Evolutionary conservation across 441 rosid species (phyloP), one percentile per base, ranked within the genome.

Genomic region (Arabidopsis hybrid): DNA sequence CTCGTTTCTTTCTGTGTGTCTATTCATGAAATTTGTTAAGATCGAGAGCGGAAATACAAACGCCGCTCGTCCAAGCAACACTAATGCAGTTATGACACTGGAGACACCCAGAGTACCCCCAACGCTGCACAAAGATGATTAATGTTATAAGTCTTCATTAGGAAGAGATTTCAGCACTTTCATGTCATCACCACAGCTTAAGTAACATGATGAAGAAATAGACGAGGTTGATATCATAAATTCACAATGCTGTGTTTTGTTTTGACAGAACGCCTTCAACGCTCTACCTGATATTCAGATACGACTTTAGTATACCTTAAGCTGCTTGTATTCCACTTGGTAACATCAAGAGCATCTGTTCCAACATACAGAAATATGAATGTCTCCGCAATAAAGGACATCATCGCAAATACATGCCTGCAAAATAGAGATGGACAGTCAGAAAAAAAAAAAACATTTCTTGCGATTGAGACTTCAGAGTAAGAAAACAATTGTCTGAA

Each of bases 291-390:
- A 60, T 47, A 32, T 34, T 36, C 14, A 7, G n/a, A 65, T n/a
- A 56, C 17, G 39, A 59, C 35, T 60, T 69, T 35, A 21, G 4
- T 35, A 66, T 79, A 90, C 99, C 93, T 88, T 65, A 89, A 68
- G 75, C 80, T 84, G 68, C 84, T 88, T 72, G 83, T 83, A 84
- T 83, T 91, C 97, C 99, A 91, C 68, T 89, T 94, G 74, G 85
- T 88, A 16, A 84, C 77, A 75, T 91, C 99, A 60, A 94, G 83
- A 53, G 97, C 95, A 85, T 94, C 99, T 89, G 93, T 88, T 70
- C 97, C 99, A 40, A 94, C 94, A 62, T 94, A 94, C 3, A 94
- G 84, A 83, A 94, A 92, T 81, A 94, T 94, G 81, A 92, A 87
- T 12, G 95, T 92, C 76, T 94, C 97, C 2, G 99, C 92, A 47